Percentiles rank a stretch among this genome's conserved stretches.
phyloP scores from a whole-genome alignment of 345 rosid species.

The Noccaea caerulescens region DNA sequence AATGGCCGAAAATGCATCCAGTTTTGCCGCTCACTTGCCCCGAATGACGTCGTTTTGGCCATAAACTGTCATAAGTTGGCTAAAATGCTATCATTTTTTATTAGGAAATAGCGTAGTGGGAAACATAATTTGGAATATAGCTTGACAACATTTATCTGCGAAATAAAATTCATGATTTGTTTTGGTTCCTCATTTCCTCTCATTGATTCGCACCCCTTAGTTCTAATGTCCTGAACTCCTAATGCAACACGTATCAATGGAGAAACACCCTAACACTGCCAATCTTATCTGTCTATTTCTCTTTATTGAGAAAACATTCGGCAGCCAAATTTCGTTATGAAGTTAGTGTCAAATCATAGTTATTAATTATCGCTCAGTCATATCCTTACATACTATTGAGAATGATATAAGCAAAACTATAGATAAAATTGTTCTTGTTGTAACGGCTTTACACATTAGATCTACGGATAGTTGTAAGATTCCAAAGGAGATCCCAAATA shows the following conservation, averaged over 20 bases:
- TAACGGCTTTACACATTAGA: no score
- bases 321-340: neutral
- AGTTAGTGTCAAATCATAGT: neutral
- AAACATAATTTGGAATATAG: no score
- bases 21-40: slow-evolving; percentile 14
- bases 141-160: no score
- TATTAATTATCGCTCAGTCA: neutral
- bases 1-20: neutral
- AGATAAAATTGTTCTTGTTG: no score
- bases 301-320: neutral
- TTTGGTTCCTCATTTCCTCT: no score
- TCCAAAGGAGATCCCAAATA: no score
- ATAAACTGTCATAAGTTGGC: neutral
- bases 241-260: neutral
- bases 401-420: no score
- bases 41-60: neutral
- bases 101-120: neutral
- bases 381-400: no score
- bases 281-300: neutral
- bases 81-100: neutral
- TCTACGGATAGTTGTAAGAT: no score
- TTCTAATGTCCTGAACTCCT: neutral
- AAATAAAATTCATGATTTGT: no score
- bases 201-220: no score
- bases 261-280: neutral